Conservation (phyloP, 495 filamentous ascomycete species). For the Evernia prunastri region DNA sequence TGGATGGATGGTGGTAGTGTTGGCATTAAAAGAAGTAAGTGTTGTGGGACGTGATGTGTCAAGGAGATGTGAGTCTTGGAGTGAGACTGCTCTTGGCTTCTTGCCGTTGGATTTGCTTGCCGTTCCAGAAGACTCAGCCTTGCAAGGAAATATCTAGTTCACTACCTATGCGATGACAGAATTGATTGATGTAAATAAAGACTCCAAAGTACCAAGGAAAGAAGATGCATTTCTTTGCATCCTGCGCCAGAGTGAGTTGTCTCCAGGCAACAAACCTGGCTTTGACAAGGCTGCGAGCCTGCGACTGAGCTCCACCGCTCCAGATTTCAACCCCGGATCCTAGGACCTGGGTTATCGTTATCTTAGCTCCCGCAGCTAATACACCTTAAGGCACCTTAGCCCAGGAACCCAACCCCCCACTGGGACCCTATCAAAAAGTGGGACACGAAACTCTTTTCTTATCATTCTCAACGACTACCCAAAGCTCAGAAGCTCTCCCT, state of each 20-base stretch:
- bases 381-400: constrained; percentile 1
- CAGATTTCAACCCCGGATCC: neutral
- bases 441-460: neutral
- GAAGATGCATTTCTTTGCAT: neutral
- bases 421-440: constrained; percentile 1
- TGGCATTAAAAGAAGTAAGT: neutral
- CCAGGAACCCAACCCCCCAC: neutral
- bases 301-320: neutral
- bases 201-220: neutral
- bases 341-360: constrained; percentile 15
- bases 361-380: constrained; percentile 18
- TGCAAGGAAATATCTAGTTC: neutral
- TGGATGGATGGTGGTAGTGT: neutral
- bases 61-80: neutral
- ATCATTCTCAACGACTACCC: no score
- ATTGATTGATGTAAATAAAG: neutral
- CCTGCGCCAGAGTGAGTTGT: neutral
- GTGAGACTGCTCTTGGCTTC: neutral
- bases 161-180: neutral
- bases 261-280: constrained; percentile 11
- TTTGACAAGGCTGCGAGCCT: constrained; percentile 8
- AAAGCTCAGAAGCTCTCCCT: constrained; percentile 21
- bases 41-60: neutral
- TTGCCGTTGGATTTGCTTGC: neutral
- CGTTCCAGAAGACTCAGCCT: neutral